Conservation (phyloP, 2,329 filamentous ascomycete genomes). For the Beauveria brongniartii region DNA sequence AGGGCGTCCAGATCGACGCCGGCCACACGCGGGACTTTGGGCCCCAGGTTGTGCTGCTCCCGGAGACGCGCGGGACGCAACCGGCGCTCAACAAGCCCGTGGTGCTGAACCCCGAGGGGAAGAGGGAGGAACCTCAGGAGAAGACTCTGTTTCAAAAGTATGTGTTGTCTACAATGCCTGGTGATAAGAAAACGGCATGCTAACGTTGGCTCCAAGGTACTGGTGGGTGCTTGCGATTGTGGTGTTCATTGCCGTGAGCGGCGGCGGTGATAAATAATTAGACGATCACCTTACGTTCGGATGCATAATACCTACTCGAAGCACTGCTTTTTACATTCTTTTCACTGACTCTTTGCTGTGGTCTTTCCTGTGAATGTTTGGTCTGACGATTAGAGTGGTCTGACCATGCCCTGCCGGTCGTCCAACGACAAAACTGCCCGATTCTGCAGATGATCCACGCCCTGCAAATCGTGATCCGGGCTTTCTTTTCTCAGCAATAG, state of each 20-base stretch:
- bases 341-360: background rate
- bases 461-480: too few relatives aligned
- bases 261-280: slow-evolving; percentile 50
- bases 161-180: background rate
- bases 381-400: background rate
- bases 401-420: background rate
- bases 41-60: slow-evolving; percentile 46
- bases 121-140: slow-evolving; percentile 47
- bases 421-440: background rate
- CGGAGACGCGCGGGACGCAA: slow-evolving; percentile 41
- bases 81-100: slow-evolving; percentile 57
- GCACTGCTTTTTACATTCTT: background rate
- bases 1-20: slow-evolving; percentile 53
- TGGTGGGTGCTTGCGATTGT: slow-evolving; percentile 56
- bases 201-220: slow-evolving; percentile 41
- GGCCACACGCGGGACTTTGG: slow-evolving; percentile 59
- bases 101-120: slow-evolving; percentile 52
- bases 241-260: slow-evolving; percentile 43
- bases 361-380: background rate
- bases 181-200: slow-evolving; percentile 15
- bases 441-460: background rate
- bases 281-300: slow-evolving; percentile 17
- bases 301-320: background rate
- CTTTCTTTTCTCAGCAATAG: background rate
- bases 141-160: slow-evolving; percentile 62